Evolutionary conservation across 371 early-diverging fungal genomes (phyloP), one percentile per base, ranked within the genome.

Genomic region (Apophysomyces elegans): DNA sequence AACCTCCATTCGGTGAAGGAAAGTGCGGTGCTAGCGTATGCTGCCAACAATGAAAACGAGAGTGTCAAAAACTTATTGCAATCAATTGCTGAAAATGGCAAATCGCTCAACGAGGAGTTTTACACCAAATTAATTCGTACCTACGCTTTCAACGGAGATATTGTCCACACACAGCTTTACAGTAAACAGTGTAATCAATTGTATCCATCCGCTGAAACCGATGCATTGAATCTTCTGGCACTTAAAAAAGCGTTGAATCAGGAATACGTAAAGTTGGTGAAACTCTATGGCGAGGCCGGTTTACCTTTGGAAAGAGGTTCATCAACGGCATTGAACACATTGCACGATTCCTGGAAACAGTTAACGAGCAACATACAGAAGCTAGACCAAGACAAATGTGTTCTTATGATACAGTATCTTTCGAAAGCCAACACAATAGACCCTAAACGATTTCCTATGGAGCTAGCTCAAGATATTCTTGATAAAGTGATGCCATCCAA

Each of bases 361-460:
- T 47, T 74, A 13, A 76, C 61, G 12, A 59, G 67, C 11, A 62
- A 60, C 16, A 59, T 68, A 58, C 50, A 71, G 11, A 54, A 59
- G 0, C 43, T 68, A 9, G 73, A 76, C 58, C 63, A 74, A 8
- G 61, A 59, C 0, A 68, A 78, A 14, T 76, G 75, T 41, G 79
- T 76, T 65, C 50, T 68, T 46, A 68, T 79, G 4, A 39, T 83
- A 7, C 74, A 73, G 35, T 80, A 77, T 35, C 37, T 73, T 6
- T 67, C 72, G 12, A 50, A 64, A 14, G 81, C 79, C 18, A 79
- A 83, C 39, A 66, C 66, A 14, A 67, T 83, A 7, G 74, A 76
- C 41, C 72, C 68, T 47, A 41, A 59, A 8, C 39, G 61, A 13
- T 79, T 73, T 35, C 79, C 84, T 2, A 75, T 83, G 69, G 64